Conservation (phyloP, 179 eudicot genomes). For the Silene vulgaris region DNA sequence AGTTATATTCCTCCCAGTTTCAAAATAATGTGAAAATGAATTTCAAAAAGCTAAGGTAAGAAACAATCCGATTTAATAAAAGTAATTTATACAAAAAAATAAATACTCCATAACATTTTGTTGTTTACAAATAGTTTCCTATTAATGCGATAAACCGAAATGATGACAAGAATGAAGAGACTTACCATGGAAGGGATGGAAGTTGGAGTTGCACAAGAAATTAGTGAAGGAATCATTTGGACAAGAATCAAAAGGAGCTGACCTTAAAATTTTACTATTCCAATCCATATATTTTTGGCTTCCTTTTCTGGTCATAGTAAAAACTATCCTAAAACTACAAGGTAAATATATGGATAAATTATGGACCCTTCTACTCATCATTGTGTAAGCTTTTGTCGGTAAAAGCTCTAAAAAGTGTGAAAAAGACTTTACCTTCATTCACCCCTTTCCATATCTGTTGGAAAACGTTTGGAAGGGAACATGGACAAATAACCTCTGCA, state of each 20-base stretch:
- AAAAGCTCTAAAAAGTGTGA: slow-evolving; percentile 7
- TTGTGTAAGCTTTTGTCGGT: slow-evolving; percentile 12
- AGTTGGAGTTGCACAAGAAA: slow-evolving; percentile 50
- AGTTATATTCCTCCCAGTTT: too few species aligned
- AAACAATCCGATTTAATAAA: too few species aligned
- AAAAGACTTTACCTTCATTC: slow-evolving; percentile 14
- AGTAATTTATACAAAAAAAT: too few species aligned
- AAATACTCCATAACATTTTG: too few species aligned
- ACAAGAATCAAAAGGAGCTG: slow-evolving; percentile 36
- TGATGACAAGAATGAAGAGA: too few species aligned
- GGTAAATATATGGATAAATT: slow-evolving; percentile 16
- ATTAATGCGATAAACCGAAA: too few species aligned
- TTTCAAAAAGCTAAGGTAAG: too few species aligned
- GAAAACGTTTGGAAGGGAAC: not conserved
- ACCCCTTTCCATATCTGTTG: not conserved
- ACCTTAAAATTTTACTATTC: slow-evolving; percentile 36
- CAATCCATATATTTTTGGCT: slow-evolving; percentile 54
- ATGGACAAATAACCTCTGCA: not conserved
- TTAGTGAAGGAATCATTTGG: slow-evolving; percentile 34
- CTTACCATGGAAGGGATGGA: slow-evolving; percentile 43
- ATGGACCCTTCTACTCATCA: slow-evolving; percentile 7
- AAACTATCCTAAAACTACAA: too few species aligned
- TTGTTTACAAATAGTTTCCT: too few species aligned
- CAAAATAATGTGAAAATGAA: too few species aligned
- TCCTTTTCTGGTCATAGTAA: not conserved